These are phyloP conservation scores for Candida insectalens DNA, from an alignment of 805 yeast genomes.

Conservation along the genomic window DNA sequence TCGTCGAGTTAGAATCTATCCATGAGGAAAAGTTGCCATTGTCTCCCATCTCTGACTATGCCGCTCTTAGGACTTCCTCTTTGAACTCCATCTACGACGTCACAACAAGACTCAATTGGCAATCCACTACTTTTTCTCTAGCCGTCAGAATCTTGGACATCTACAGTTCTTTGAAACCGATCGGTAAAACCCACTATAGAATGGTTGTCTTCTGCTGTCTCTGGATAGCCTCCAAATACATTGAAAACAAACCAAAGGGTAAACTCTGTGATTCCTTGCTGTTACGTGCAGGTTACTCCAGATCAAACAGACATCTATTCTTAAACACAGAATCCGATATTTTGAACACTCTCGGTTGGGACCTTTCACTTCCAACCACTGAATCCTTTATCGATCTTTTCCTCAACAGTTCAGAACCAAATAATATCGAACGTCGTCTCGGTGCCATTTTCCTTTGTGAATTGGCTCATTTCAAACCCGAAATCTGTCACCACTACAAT, in stretches of 20 bases:
- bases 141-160: constrained; percentile 30
- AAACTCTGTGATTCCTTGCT: constrained; percentile 21
- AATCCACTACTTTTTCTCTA: constrained; percentile 26
- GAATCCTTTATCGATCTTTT: constrained; percentile 55
- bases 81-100: constrained; percentile 24
- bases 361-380: constrained; percentile 48
- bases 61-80: constrained; percentile 13
- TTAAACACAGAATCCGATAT: constrained; percentile 63
- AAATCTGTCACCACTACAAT: constrained; percentile 40
- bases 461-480: constrained; percentile 52
- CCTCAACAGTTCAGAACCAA: constrained; percentile 24
- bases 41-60: constrained; percentile 7
- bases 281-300: constrained; percentile 21
- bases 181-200: constrained; percentile 27
- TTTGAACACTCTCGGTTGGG: constrained; percentile 56
- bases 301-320: constrained; percentile 22
- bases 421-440: constrained; percentile 37
- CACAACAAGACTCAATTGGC: constrained; percentile 19
- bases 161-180: constrained; percentile 25
- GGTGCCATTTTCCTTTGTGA: constrained; percentile 59
- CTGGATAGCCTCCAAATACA: constrained; percentile 35
- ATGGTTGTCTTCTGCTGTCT: constrained; percentile 34
- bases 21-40: not conserved
- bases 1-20: constrained; percentile 16
- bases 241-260: constrained; percentile 47